Evolutionary conservation across 1,284 basidiomycete species (phyloP), one percentile per base, ranked within the genome.

Genomic region (Cerrena zonata): DNA sequence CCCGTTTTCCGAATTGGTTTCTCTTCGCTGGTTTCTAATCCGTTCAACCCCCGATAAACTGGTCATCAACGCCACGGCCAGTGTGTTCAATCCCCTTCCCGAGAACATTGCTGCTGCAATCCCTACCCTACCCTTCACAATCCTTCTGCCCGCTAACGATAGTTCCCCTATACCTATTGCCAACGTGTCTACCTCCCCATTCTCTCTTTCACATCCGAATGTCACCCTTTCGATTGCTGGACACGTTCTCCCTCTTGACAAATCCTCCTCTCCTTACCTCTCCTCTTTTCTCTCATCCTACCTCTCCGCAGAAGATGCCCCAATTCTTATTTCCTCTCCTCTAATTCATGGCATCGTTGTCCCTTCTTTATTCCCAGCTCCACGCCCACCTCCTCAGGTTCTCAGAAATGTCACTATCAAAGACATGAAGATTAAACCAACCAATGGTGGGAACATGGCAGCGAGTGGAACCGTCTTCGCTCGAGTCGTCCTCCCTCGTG

Each of bases 391-490:
- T 34, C 86, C 87, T 0, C 69, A 76, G 23, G 71, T 90, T 40
- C 70, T 90, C 18, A 78, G 77, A 18, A 71, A 87, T 53, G 81
- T 90, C 26, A 84, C 82, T 2, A 83, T 90, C 51, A 74, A 73
- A 24, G 75, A 86, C 57, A 89, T 90, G 88, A 79, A 77, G 57
- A 76, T 90, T 51, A 40, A 40, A 40, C 15, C 69, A 10, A 54
- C 60, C n/a, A 51, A 46, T 21, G 19, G 19, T 19, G 52, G 47
- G 42, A 64, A 64, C 1, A 75, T 89, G 59, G 67, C 82, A 19
- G 83, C 86, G 0, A 86, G 79, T 57, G 87, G 86, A 11, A 76
- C 74, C 1, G 78, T 90, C 3, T 75, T 72, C 48, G 87, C 77
- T 10, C 70, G 74, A 19, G 71, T 86, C 34, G 82, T 86, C 4